These are phyloP conservation scores for Mucor lusitanicus DNA, from an alignment of 371 early-diverging fungal genomes.

Conservation along the genomic window DNA sequence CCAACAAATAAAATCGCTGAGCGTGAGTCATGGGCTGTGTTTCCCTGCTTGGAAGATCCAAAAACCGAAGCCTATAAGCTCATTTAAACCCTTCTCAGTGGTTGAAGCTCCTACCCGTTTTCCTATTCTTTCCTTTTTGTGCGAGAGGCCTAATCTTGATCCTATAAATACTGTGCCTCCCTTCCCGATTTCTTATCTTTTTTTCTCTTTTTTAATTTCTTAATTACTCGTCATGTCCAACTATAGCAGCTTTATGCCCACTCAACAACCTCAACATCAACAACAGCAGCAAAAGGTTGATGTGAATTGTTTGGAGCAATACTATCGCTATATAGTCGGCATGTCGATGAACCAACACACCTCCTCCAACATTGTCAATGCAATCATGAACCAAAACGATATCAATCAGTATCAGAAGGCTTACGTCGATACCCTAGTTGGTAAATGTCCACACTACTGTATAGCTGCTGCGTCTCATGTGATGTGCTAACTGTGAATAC, in stretches of 20 bases:
- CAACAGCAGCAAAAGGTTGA: slow-evolving; percentile 2
- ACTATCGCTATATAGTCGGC: slow-evolving; percentile 26
- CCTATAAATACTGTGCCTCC: neutral
- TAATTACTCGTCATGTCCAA: slow-evolving; percentile 13
- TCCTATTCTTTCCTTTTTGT: slow-evolving; percentile 6
- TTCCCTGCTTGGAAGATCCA: neutral
- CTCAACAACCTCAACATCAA: neutral
- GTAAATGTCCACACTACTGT: slow-evolving; percentile 19
- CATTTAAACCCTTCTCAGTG: neutral
- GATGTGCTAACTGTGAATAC: slow-evolving; percentile 29
- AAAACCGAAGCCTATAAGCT: neutral
- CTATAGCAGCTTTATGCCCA: slow-evolving; percentile 18
- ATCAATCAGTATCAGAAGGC: slow-evolving; percentile 26
- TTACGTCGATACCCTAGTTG: slow-evolving; percentile 51
- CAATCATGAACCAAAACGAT: slow-evolving; percentile 14
- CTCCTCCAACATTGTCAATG: slow-evolving; percentile 20
- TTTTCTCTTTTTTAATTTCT: slow-evolving; percentile 8
- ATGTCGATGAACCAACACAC: slow-evolving; percentile 15
- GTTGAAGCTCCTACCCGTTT: neutral
- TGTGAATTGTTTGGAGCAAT: slow-evolving; percentile 18
- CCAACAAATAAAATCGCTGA: neutral
- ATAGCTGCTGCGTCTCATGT: neutral
- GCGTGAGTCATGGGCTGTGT: slow-evolving; percentile 3
- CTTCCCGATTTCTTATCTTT: neutral
- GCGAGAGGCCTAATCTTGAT: neutral